Conservation (phyloP, 75 land plant species). For the Pinus tabuliformis region DNA sequence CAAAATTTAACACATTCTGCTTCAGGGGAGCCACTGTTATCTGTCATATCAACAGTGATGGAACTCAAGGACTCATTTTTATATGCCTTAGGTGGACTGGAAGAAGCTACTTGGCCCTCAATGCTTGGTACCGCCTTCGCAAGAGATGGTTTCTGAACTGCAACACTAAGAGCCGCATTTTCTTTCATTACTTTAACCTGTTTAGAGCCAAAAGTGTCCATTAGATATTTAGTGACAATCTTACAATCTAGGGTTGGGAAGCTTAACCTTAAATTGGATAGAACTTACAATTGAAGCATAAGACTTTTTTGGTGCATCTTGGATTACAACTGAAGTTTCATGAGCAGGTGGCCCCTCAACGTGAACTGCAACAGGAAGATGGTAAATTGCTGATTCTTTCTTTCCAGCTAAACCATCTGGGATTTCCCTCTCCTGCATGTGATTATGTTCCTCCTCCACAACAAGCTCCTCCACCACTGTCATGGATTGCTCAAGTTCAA, state of each 20-base stretch:
- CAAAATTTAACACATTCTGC: neutral
- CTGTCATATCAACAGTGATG: neutral
- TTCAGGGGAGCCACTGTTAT: neutral
- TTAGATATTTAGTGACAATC: neutral
- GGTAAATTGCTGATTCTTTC: constrained; percentile 10
- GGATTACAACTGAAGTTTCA: constrained; percentile 15
- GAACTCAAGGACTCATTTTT: constrained; percentile 4
- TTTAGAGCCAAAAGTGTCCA: neutral
- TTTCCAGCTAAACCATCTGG: constrained; percentile 4
- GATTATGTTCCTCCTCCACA: constrained; percentile 11
- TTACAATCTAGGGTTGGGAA: neutral
- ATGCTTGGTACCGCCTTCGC: neutral
- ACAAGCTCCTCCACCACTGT: neutral
- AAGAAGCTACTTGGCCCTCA: constrained; percentile 2
- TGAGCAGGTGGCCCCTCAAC: constrained; percentile 10
- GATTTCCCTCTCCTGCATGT: neutral
- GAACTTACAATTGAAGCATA: constrained; percentile 89
- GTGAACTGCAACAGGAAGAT: constrained; percentile 9
- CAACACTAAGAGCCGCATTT: constrained; percentile 6
- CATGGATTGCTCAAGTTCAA: neutral
- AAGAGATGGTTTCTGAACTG: constrained; percentile 17
- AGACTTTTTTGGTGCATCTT: constrained; percentile 58
- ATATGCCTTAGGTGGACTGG: constrained; percentile 10
- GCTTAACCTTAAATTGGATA: neutral
- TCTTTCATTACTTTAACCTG: constrained; percentile 30